These are phyloP conservation scores for Centella asiatica DNA, from an alignment of 129 eudicot species.

Conservation along the genomic window DNA sequence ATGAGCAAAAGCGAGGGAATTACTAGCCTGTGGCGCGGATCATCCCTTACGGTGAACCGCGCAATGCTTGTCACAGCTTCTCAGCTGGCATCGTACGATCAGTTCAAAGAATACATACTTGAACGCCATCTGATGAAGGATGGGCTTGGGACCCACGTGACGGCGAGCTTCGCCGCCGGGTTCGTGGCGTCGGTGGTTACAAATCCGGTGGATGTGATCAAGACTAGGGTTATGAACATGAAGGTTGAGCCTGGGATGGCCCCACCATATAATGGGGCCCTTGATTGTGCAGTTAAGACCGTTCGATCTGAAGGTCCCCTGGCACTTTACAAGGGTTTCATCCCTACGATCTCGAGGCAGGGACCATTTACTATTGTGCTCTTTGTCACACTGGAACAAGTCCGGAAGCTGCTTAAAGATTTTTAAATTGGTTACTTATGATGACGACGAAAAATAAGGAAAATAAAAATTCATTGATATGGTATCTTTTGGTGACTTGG, in stretches of 20 bases:
- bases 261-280: conserved; percentile 59
- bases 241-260: conserved; percentile 55
- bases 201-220: conserved; percentile 80
- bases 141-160: conserved; percentile 79
- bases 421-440: conserved; percentile 28
- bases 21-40: conserved; percentile 78
- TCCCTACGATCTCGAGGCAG: conserved; percentile 83
- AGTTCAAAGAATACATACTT: conserved; percentile 58
- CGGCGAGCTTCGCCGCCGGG: conserved; percentile 91
- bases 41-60: conserved; percentile 91
- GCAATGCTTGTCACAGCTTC: conserved; percentile 91
- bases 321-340: conserved; percentile 81
- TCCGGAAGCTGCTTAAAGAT: conserved; percentile 75
- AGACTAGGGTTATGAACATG: conserved; percentile 87
- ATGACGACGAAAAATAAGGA: conserved; percentile 29
- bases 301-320: conserved; percentile 53
- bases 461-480: background rate
- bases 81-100: conserved; percentile 79
- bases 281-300: conserved; percentile 64
- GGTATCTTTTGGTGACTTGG: too few relatives aligned
- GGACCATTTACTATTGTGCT: conserved; percentile 91
- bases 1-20: conserved; percentile 64
- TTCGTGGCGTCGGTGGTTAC: conserved; percentile 79
- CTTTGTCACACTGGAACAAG: conserved; percentile 83
- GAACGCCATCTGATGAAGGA: conserved; percentile 48